These are phyloP conservation scores for Viola odorata DNA, from an alignment of 345 rosid species.

Conservation along the genomic window DNA sequence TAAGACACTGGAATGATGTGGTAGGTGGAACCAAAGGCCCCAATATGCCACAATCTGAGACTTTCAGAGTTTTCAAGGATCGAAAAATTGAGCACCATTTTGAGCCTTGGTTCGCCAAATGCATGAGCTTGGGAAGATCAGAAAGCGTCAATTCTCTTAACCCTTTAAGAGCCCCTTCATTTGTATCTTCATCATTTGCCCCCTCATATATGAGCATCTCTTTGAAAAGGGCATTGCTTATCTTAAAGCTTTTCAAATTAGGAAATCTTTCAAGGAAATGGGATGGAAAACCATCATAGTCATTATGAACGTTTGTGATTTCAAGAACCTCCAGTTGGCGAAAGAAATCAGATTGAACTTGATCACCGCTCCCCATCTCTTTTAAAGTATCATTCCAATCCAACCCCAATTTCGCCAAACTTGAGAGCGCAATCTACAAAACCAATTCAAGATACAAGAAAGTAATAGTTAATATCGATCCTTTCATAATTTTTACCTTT, in stretches of 20 bases:
- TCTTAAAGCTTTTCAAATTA: no score
- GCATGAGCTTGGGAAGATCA: no score
- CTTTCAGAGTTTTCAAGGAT: neutral
- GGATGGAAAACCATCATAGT: neutral
- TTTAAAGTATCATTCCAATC: neutral
- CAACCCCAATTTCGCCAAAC: neutral
- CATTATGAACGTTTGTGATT: neutral
- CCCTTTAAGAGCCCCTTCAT: no score
- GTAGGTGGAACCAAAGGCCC: constrained; percentile 8
- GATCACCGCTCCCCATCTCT: neutral
- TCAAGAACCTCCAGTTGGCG: neutral
- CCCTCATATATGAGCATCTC: no score
- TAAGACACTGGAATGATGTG: constrained; percentile 11
- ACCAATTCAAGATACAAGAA: neutral
- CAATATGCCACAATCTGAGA: constrained; percentile 2
- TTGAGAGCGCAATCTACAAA: constrained; percentile 1
- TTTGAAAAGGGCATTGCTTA: neutral
- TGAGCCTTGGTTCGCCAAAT: no score
- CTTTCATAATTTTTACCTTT: no score
- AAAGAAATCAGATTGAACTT: neutral
- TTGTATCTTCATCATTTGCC: no score
- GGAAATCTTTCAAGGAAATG: no score
- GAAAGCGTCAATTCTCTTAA: no score
- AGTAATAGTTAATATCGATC: no score
- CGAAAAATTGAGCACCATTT: no score